Evolutionary conservation across 306 rosid genomes (phyloP).

Genomic region (barrel medic (Medicago truncatula)): DNA sequence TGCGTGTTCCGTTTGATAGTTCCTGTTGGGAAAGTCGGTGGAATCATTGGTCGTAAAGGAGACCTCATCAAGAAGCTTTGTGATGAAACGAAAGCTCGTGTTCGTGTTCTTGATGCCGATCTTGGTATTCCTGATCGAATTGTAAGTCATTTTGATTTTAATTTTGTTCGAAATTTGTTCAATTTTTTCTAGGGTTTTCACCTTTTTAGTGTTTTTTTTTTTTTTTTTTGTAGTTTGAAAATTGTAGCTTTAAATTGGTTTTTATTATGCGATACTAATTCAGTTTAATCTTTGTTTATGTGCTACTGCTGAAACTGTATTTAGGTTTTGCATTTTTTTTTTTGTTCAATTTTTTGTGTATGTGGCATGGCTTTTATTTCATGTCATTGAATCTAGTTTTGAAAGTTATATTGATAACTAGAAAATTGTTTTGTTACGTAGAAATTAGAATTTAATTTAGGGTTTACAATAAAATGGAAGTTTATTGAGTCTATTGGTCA

Average conservation of each 20-base stretch:
- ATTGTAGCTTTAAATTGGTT: slow-evolving; percentile 14
- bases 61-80: slow-evolving; percentile 91
- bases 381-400: not conserved
- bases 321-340: slow-evolving; percentile 25
- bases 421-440: slow-evolving; percentile 13
- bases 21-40: slow-evolving; percentile 83
- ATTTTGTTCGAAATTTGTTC: not conserved
- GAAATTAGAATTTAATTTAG: not conserved
- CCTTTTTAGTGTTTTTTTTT: not conserved
- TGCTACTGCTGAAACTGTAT: slow-evolving; percentile 7
- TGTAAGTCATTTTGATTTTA: slow-evolving; percentile 48
- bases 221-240: not conserved
- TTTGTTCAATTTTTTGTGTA: slow-evolving; percentile 23
- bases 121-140: slow-evolving; percentile 82
- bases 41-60: slow-evolving; percentile 93
- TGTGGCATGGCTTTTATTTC: not conserved
- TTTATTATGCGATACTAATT: slow-evolving; percentile 16
- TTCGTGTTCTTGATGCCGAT: slow-evolving; percentile 86
- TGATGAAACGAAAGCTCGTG: slow-evolving; percentile 86
- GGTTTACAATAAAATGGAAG: slow-evolving; percentile 1
- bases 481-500: not conserved
- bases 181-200: slow-evolving; percentile 42
- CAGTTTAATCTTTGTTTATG: not conserved
- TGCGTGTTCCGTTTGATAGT: slow-evolving; percentile 83
- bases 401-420: not conserved